Base-by-base conservation (phyloP, 1,284 basidiomycete genomes). In the Vanrija pseudolonga region DNA sequence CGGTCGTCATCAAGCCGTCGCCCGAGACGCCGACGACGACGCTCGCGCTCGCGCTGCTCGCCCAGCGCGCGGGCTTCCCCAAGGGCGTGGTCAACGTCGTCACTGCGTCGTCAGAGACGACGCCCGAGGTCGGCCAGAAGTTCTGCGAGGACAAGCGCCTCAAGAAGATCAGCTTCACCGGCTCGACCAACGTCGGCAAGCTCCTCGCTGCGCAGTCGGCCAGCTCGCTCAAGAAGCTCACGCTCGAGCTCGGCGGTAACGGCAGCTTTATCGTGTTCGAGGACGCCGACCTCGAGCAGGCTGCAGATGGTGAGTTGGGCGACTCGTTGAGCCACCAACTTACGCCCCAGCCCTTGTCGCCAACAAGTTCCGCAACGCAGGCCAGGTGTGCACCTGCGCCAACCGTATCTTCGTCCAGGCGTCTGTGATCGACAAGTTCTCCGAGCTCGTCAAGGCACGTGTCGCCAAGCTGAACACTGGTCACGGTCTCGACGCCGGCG, bases 21-120 rank as follows among this genome's bases (percentile, higher is more conserved):
- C 92, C 95, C 74, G 76, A 90, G 55, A 93, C 90, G 1, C 91
- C 91, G 11, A 80, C 93, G 40, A 89, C 89, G n/a, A 88, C 90
- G 15, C 80, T 92, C 43, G 65, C 85, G 85, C 75, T 67, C 80
- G 59, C 59, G 7, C 42, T 61, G 17, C 55, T 65, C 11, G 56
- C 53, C 19, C 28, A 59, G 46, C 56, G 62, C 18, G 56, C 56
- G 59, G 90, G 90, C 23, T 90, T 92, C 73, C 92, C 92, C 3
- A 83, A 88, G 6, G 92, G 93, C 52, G 93, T 95, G 23, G 71
- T 95, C 64, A 94, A 95, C 77, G 87, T 89, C 38, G 81, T 92
- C 19, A 85, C 86, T 3, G 90, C 85, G 11, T 85, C 83, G 70
- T 86, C 85, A 36, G 62, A 71, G 62, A 81, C 78, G 39, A 58